Evolutionary conservation across 345 rosid species (phyloP).

Genomic region (Dovyalis caffra): DNA sequence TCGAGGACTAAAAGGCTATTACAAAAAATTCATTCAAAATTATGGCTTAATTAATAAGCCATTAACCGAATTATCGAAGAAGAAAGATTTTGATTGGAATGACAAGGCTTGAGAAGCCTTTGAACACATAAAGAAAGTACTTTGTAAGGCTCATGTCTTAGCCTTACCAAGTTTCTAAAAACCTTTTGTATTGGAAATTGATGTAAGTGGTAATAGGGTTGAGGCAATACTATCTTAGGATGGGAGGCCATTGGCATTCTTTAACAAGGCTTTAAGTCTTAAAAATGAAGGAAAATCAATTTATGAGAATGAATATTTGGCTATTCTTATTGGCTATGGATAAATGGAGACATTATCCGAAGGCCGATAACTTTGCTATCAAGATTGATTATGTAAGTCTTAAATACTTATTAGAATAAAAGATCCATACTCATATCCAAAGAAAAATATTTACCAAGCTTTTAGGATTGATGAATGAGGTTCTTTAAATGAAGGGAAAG

Average conservation of each 20-base stretch:
- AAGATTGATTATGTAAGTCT: background rate
- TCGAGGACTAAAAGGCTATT: background rate
- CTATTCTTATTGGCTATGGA: too few species aligned
- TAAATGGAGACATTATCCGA: conserved; percentile 1
- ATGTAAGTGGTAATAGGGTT: background rate
- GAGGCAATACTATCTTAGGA: background rate
- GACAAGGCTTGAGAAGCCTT: background rate
- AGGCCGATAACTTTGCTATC: background rate
- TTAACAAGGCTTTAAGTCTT: background rate
- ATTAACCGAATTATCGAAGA: background rate
- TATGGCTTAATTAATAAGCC: background rate
- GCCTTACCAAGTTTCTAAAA: background rate
- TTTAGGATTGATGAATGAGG: too few species aligned
- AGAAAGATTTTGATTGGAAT: background rate
- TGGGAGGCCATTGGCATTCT: background rate
- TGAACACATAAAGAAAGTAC: background rate
- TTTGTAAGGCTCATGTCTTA: background rate
- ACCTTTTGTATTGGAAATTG: too few species aligned
- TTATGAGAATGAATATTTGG: too few species aligned
- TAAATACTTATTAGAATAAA: background rate
- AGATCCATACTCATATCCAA: background rate
- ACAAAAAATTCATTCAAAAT: background rate
- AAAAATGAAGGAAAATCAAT: too few species aligned
- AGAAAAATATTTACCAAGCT: background rate
- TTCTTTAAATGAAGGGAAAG: too few species aligned